Conservation (phyloP, 2,329 filamentous ascomycete species). For the Chaetomium strumarium region DNA sequence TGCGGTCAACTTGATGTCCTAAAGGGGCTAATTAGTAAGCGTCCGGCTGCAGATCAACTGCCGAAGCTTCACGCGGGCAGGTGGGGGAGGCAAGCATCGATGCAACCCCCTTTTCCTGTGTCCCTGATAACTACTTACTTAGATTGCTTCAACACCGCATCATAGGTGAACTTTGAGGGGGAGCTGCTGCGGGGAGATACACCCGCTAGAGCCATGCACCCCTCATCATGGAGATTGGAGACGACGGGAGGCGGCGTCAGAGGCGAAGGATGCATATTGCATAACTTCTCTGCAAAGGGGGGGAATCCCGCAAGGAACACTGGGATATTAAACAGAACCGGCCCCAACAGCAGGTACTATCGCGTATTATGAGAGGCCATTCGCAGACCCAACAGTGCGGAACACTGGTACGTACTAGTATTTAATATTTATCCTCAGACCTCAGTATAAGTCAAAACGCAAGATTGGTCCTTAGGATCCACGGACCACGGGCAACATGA, state of each 20-base stretch:
- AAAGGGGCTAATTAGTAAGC: too few relatives aligned
- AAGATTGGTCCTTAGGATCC: not conserved
- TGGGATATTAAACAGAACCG: too few relatives aligned
- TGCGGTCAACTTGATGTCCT: too few relatives aligned
- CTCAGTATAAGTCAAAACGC: not conserved
- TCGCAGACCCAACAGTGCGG: not conserved
- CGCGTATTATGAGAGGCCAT: not conserved
- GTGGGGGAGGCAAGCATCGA: too few relatives aligned
- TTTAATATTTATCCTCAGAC: not conserved
- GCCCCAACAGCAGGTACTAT: not conserved
- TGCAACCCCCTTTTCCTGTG: too few relatives aligned
- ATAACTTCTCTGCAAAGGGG: not conserved
- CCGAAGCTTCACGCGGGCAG: too few relatives aligned
- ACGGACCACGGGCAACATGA: not conserved
- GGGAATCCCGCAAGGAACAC: too few relatives aligned
- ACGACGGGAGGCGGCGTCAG: too few relatives aligned
- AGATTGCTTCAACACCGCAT: too few relatives aligned
- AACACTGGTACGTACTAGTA: not conserved
- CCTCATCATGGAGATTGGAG: not conserved
- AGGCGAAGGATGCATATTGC: too few relatives aligned
- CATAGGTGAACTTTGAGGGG: not conserved
- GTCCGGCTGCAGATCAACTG: too few relatives aligned
- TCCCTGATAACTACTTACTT: too few relatives aligned
- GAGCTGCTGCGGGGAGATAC: not conserved
- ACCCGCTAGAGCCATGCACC: not conserved